Evolutionary conservation across 257 asterid species (phyloP).

Genomic region (Osmanthus fragrans): DNA sequence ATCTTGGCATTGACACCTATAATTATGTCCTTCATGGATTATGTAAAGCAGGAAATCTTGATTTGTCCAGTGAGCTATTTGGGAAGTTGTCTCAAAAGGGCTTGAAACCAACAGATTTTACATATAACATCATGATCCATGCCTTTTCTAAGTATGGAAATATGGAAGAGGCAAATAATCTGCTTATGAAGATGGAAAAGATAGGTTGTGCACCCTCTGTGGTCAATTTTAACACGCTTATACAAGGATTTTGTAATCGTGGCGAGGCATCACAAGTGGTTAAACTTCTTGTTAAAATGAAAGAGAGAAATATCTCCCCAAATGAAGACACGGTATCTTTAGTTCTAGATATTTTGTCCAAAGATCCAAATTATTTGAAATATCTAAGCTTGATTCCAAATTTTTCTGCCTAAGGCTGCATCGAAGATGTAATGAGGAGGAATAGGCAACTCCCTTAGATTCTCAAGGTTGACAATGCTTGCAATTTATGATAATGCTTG

Average conservation of each 20-base stretch:
- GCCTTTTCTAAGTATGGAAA: constrained; percentile 56
- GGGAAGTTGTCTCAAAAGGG: neutral
- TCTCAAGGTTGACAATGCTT: no score
- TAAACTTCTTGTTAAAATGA: constrained; percentile 62
- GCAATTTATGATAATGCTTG: no score
- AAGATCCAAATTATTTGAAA: constrained; percentile 43
- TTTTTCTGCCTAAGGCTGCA: constrained; percentile 38
- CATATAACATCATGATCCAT: constrained; percentile 61
- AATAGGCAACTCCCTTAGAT: no score
- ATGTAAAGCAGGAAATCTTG: neutral
- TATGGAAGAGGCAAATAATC: constrained; percentile 48
- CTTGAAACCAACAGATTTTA: constrained; percentile 19
- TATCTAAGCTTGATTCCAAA: constrained; percentile 57
- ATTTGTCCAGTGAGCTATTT: neutral
- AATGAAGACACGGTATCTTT: constrained; percentile 46
- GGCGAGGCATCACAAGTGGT: constrained; percentile 48
- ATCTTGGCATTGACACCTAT: constrained; percentile 22
- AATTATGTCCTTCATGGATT: constrained; percentile 13
- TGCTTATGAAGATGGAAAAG: constrained; percentile 58
- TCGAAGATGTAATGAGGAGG: neutral
- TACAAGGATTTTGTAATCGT: constrained; percentile 59
- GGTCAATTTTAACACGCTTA: constrained; percentile 54
- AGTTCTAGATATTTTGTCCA: constrained; percentile 63
- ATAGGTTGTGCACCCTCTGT: constrained; percentile 54
- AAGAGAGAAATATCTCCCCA: constrained; percentile 44